Base-by-base conservation (phyloP, 495 filamentous ascomycete species). In the Aspergillus affinis region DNA sequence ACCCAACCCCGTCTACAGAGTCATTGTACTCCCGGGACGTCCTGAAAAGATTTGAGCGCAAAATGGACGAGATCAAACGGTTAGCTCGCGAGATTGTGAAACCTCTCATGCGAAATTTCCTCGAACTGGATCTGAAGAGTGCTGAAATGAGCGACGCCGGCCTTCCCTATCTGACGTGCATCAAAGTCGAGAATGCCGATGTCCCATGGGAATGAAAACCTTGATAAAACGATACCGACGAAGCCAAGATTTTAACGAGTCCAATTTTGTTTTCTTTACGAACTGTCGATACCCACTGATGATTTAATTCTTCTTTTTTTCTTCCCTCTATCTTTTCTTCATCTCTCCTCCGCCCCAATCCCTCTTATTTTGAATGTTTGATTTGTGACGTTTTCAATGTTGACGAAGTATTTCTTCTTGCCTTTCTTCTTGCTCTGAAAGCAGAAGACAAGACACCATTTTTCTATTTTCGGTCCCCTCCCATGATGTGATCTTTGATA, bases 11-110 rank as follows among this genome's bases (percentile, higher is more conserved):
- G 0, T 76, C 76, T 15, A 59, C 75, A 7, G 72, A 85, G 75
- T 61, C 89, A 77, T 27, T 90, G 18, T 93, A 80, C 84, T 89
- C 73, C 65, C 78, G 92, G 13, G 92, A 97, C 12, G 90, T 86
- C 20, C 68, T 96, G 29, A 86, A 88, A 59, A 81, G 86, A 51
- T 95, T 96, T 61, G 92, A 96, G 78, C 85, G 88, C 70, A 81
- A 89, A 45, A 82, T 96, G 65, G 92, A 96, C 48, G 92, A 96
- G 74, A 78, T 96, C 19, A 97, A 96, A 73, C 80, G 81, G 48
- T 78, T 91, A 65, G 92, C 92, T 26, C 82, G 87, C 29, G 91
- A 95, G 62, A 82, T 87, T 27, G 91, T 95, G n/a, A 86, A 87
- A 55, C 91, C 92, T 26, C 73, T 97, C 20, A 93, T 93, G 89